These are phyloP conservation scores for Aspergillus tubingensis DNA, from an alignment of 2,329 filamentous ascomycete species.

Conservation along the genomic window DNA sequence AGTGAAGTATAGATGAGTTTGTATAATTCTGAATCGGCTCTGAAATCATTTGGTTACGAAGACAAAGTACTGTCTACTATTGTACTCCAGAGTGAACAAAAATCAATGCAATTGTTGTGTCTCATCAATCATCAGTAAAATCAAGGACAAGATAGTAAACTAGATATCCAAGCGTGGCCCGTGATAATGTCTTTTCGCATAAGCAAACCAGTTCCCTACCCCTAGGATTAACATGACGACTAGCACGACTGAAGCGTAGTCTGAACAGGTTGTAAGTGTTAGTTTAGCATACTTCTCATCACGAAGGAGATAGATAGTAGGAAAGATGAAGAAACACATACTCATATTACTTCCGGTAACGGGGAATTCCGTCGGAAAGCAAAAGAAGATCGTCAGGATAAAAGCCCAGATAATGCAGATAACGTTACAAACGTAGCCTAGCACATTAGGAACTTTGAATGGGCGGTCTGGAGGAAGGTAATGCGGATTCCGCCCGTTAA, in stretches of 20 bases:
- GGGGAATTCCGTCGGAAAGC: conserved; percentile 21
- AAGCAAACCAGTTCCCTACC: conserved; percentile 22
- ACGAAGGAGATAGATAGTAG: background rate
- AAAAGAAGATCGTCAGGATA: conserved; percentile 24
- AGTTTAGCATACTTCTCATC: background rate
- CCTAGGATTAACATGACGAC: conserved; percentile 23
- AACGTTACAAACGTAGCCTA: conserved; percentile 20
- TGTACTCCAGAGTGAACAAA: too few relatives aligned
- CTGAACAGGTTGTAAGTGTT: background rate
- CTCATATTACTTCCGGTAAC: conserved; percentile 27
- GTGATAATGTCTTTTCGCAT: conserved; percentile 23
- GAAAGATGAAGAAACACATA: conserved; percentile 8
- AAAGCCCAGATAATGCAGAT: conserved; percentile 23
- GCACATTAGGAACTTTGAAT: conserved; percentile 16
- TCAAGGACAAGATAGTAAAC: too few relatives aligned
- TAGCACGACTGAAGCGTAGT: conserved; percentile 25
- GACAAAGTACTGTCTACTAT: too few relatives aligned
- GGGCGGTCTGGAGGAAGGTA: conserved; percentile 20
- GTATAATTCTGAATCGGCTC: too few relatives aligned
- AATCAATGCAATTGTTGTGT: too few relatives aligned
- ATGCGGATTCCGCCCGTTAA: conserved; percentile 12
- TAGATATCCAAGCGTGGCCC: conserved; percentile 22
- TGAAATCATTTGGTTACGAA: too few relatives aligned
- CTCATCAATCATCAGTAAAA: background rate
- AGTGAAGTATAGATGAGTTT: too few relatives aligned